Base-by-base conservation (phyloP, 73 alveolate species). In the Uronychia binucleata region DNA sequence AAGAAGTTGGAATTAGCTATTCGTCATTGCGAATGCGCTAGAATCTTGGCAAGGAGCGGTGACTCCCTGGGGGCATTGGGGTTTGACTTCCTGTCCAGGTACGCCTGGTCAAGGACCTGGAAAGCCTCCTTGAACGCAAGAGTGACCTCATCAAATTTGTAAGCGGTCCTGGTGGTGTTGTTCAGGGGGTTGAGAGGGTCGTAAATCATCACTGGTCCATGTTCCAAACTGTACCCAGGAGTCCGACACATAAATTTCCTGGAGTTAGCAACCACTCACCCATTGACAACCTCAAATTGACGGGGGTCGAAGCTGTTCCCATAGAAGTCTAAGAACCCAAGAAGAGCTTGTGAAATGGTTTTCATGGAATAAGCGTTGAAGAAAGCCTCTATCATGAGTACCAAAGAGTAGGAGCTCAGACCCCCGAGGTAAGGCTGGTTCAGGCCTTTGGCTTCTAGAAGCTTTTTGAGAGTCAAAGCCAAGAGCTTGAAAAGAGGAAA, bases 401-500 rank as follows among this genome's bases (percentile, higher is more conserved):
- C 83, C 29, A 87, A 77, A 25, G 89, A 80, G 34, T 87, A 87
- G 1, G 89, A 80, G 29, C 57, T 46, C 58, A 87, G 27, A 0
- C 93, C 93, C 1, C 93, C 93, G 14, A 26, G 58, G 31, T 80
- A 87, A 26, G 93, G 93, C 46, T 79, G 59, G 31, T 87, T 87
- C 26, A 87, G 81, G 30, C 58, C 80, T 11, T 30, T 25, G 31
- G 27, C 77, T n/a, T 80, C 77, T 0, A 87, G 81, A 33, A 87
- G 59, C 76, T 74, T 87, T 57, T 87, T 87, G 76, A 87, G 33
- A 13, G 75, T 29, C 0, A 87, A 34, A 1, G 77, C 85, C 25
- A 87, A 59, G 1, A 78, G 82, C 28, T 58, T 60, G 1, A 87
- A 31, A 75, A 26, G 35, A 28, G 85, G 77, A 80, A 77, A 92